Evolutionary conservation across 2,329 filamentous ascomycete species (phyloP), one percentile per base, ranked within the genome.

Genomic region (Rhynchosporium graminicola): DNA sequence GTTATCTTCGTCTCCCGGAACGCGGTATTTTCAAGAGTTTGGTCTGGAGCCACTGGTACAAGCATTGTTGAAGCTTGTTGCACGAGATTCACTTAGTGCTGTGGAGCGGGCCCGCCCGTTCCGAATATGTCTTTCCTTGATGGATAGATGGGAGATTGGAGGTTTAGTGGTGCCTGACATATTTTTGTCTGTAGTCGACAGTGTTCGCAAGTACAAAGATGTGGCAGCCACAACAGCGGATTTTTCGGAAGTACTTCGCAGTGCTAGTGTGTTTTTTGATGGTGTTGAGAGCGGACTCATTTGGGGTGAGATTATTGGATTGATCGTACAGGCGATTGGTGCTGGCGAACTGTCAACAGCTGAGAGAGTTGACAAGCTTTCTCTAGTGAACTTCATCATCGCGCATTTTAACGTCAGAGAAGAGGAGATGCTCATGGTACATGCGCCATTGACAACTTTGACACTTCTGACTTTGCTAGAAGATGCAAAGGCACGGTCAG

Each of bases 121-220:
- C 73, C 87, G 93, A 61, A 91, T 98, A 66, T 96, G 92, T 71
- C 82, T 98, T 2, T 97, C 96, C 15, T 80, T 99, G 58, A 98
- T 99, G 95, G 95, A 99, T 76, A 87, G 93, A 63, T 98, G 92
- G 93, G 95, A 99, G 74, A 94, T 99, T 67, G 95, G 95, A 36
- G 92, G 92, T 1, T 81, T 94, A 20, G 87, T 99, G 52, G 89
- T 98, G 1, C 91, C 93, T 0, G 88, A 92, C 64, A 85, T 98
- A 13, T 98, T 99, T 72, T 80, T 97, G 13, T 90, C 93, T 3
- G 87, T 94, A 31, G 85, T 99, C 69, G 83, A 88, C 72, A 96
- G 89, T 69, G 88, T 96, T 43, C 87, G 88, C 67, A 79, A 81
- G 51, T 98, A 92, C 77, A 88, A 92, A 75, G 78, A 80, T 31